Evolutionary conservation across 805 yeast genomes (phyloP), one percentile per base, ranked within the genome.

Genomic region (Ogataea allantospora): DNA sequence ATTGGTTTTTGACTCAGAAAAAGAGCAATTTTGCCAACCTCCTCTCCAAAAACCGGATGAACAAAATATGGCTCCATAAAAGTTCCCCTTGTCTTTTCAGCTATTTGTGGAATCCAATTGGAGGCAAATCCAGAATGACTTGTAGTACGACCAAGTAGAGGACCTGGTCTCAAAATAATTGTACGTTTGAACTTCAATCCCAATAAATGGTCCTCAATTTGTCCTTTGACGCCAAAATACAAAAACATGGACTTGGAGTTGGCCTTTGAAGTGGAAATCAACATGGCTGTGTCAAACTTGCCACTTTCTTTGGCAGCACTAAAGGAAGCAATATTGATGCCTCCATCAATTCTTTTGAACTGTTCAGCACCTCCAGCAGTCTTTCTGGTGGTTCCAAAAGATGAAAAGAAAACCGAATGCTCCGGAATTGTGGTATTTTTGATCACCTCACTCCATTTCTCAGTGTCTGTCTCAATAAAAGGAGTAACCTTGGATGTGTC

Each of bases 91-190:
- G 75, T 13, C 2, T 48, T 58, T 10, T 55, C 62, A 10, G 55
- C 57, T 2, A 63, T 10, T 3, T 10, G 11, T 11, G 23, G 23
- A 18, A 19, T 5, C 23, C 17, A 18, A 19, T 4, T 14, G 12
- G 22, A 3, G 10, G 15, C 21, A 14, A 15, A 15, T 5, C 21
- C 23, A 11, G 8, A 8, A 10, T 17, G 21, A 11, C 6, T 17
- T 11, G 7, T 11, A 8, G 9, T 8, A 29, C 23, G 32, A 14
- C 95, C 95, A 5, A 85, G 50, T 24, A 88, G 63, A 1, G 68
- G 58, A 10, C 96, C 96, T 0, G 96, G 96, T 53, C 86, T 72
- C 39, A 88, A 59, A 44, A 88, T 82, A 35, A 87, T 73, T 1
- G 88, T 78, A 37, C 77, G 68, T n/a, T 79, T 80, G 59, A 87